Evolutionary conservation across 495 filamentous ascomycete species (phyloP), one percentile per base, ranked within the genome.

Genomic region (Penicillium chermesinum): DNA sequence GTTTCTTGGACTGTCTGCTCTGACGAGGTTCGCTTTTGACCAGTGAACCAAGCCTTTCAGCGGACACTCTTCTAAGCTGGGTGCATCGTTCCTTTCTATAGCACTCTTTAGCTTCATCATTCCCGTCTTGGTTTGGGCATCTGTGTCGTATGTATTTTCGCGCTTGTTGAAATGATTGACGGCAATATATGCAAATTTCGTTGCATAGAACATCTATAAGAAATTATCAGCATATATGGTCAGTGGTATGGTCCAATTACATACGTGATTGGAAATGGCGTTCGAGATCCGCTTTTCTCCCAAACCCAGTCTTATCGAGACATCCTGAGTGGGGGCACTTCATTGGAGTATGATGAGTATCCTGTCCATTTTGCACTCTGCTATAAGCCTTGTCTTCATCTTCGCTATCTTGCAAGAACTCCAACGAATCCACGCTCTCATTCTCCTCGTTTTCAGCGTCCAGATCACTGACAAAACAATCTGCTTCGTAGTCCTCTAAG

Each of bases 61-160:
- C 35, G 17, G 35, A 37, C 17, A 37, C 4, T 6, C 13, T 37
- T 37, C 17, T 37, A 15, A 37, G 35, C 17, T 37, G 35, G 35
- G 35, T 15, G 35, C 35, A 37, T 6, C 35, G 35, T 15, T 37
- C 35, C 35, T 37, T 37, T 37, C 35, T 37, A 15, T 37, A 37
- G 35, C n/a, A n/a, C 13, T 37, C 35, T 37, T 37, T 37, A 37
- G 35, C 35, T 37, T 37, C 35, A 37, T 37, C 13, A 37, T 37
- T 37, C 5, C 13, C 13, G 35, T n/a, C 17, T 37, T 37, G 35
- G 17, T 14, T 15, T 14, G 17, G 35, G 17, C 35, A 37, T 37
- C 13, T 37, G 13, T 37, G 35, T 15, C 35, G 35, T 37, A 37
- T 37, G 35, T 37, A 37, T 37, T 37, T 37, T 37, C 35, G 35